Base-by-base conservation (phyloP, 2,329 filamentous ascomycete genomes). In the Sporothrix brasiliensis region DNA sequence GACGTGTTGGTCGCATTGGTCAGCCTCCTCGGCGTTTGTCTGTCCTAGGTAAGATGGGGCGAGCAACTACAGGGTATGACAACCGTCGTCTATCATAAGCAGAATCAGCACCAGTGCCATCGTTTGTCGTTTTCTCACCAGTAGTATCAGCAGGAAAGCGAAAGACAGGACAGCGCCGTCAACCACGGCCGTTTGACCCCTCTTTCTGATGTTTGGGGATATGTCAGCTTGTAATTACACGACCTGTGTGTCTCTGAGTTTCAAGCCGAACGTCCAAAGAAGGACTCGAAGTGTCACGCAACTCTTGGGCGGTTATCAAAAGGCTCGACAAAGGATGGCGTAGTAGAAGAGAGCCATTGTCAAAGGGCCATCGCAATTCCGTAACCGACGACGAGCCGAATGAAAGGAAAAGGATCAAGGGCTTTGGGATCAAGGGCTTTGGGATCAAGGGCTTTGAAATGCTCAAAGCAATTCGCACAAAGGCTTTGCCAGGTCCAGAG, bases 111-210 rank as follows among this genome's bases (percentile, higher is more conserved):
- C 41, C 24, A 47, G 21, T 44, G n/a, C 60, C 13, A 34, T 34
- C 34, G 34, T 9, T 34, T 5, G 6, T 34, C 34, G 24, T 7
- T 34, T 34, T 49, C 19, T 21, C 30, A 63, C 49, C 60, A 61
- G 54, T 9, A 60, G 30, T 60, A 61, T 44, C 56, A 61, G 56
- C n/a, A 61, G 34, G 9, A 58, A 58, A 58, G n/a, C 19, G n/a
- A 24, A 27, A 24, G 4, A 63, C 14, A 30, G 41, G 4, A 34
- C 34, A 34, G 34, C 34, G 34, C n/a, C 34, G 44, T 61, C 56
- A 41, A n/a, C 56, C 34, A 61, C n/a, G 56, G n/a, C 10, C 24
- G 11, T 44, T 21, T 13, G 10, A 60, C 56, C 56, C 56, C 56
- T 61, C 56, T 61, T 44, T 61, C n/a, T 61, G 34, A 41, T 60